Evolutionary conservation across 1,284 basidiomycete species (phyloP).

Genomic region (Chiua sp.): DNA sequence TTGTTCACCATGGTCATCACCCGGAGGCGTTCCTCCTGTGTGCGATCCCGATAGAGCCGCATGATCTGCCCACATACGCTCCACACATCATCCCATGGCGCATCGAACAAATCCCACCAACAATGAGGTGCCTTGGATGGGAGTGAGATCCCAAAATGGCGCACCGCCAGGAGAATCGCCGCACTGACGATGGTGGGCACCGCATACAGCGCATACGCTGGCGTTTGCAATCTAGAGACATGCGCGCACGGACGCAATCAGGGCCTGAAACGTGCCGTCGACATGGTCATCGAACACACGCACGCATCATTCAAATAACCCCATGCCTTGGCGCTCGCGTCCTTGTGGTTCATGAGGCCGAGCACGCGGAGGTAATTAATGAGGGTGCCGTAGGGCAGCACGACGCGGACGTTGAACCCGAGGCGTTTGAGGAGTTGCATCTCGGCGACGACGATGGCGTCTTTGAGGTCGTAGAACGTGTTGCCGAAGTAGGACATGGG

Average conservation of each 20-base stretch:
- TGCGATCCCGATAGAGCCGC: slow-evolving; percentile 70
- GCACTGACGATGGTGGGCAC: slow-evolving; percentile 90
- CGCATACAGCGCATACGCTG: slow-evolving; percentile 87
- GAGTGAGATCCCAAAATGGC: slow-evolving; percentile 72
- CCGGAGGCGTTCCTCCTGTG: slow-evolving; percentile 38
- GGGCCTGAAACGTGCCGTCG: neutral
- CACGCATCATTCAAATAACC: slow-evolving; percentile 92
- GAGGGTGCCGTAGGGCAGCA: slow-evolving; percentile 92
- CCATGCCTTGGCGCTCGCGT: slow-evolving; percentile 83
- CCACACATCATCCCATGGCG: slow-evolving; percentile 85
- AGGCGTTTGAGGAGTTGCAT: slow-evolving; percentile 98
- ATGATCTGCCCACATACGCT: slow-evolving; percentile 80
- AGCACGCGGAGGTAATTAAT: slow-evolving; percentile 96
- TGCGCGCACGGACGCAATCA: neutral
- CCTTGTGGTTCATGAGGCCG: slow-evolving; percentile 73
- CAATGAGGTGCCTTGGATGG: slow-evolving; percentile 68
- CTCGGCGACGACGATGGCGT: slow-evolving; percentile 91
- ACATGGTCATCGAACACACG: slow-evolving; percentile 37
- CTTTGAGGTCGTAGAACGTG: slow-evolving; percentile 88
- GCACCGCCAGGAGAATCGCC: slow-evolving; percentile 78
- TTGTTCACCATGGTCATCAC: slow-evolving; percentile 65
- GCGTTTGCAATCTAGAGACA: slow-evolving; percentile 86
- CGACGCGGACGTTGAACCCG: slow-evolving; percentile 88
- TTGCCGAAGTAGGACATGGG: slow-evolving; percentile 88
- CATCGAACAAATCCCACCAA: slow-evolving; percentile 93